Base-by-base conservation (phyloP, 345 rosid species). In the Eucalyptus marginata region DNA sequence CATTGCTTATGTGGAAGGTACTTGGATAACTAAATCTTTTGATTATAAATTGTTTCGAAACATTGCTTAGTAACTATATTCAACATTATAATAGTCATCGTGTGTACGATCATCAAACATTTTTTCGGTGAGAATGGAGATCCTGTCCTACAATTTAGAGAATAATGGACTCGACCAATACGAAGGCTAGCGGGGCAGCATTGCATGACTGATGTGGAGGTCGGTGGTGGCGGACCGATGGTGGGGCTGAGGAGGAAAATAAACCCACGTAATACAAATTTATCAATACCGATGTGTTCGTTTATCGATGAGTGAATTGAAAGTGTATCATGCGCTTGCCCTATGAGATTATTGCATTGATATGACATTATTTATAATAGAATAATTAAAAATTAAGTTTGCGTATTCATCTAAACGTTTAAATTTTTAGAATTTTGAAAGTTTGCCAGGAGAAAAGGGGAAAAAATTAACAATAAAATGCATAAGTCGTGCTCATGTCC, bases 281-380 rank as follows among this genome's bases (percentile, higher is more conserved):
- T 18, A 33, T 36, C 1, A 7, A 4, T 13, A 18, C 2, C 1
- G 2, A 33, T 5, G 12, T 20, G 46, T 71, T 8, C 2, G 9
- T 10, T 9, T 18, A 68, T 40, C 1, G 2, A 71, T 3, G 11
- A 4, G 12, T 9, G 24, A 68, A 68, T 5, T 71, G 8, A 36
- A 66, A 3, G 40, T 4, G 6, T 0, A 16, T 68, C 3, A 31
- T 18, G 2, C 8, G 0, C 1, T 36, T 71, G 27, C 0, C 8
- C 4, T 5, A 10, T 36, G 27, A 36, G 8, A 76, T 76, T 36
- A 76, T 76, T 20, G 46, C 27, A 10, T 71, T 36, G 22, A 36
- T 18, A 17, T 5, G 46, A 10, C 14, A 33, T 10, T 18, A 71
- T 33, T 24, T 56, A 56, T 24, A 56, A 49, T 49, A 13, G 15